phyloP scores from a whole-genome alignment of 2,329 filamentous ascomycete genomes.

The Colletotrichum sp. region DNA sequence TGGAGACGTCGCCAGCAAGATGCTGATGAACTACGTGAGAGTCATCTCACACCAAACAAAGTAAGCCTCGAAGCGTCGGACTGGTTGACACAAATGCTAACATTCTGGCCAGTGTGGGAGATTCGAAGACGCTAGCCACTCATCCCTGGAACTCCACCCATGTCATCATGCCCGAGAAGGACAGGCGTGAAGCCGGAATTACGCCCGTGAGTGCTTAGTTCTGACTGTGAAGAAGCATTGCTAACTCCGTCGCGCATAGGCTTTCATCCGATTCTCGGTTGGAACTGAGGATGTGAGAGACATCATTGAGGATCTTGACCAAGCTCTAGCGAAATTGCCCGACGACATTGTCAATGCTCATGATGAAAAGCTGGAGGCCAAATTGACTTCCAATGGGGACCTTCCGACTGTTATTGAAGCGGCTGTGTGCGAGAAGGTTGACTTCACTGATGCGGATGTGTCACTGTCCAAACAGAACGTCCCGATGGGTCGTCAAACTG shows the following conservation, averaged over 20 bases:
- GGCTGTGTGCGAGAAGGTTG: not conserved
- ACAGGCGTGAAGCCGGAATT: slow-evolving; percentile 65
- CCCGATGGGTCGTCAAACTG: not conserved
- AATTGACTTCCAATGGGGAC: not conserved
- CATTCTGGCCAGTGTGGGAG: slow-evolving; percentile 53
- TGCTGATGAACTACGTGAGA: slow-evolving; percentile 66
- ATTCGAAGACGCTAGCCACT: slow-evolving; percentile 74
- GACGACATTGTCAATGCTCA: not conserved
- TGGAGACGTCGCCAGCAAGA: slow-evolving; percentile 56
- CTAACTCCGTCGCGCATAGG: not conserved
- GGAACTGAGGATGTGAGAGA: slow-evolving; percentile 74
- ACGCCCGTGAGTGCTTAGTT: slow-evolving; percentile 50
- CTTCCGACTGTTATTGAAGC: not conserved
- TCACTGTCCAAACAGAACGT: not conserved
- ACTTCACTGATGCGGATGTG: not conserved
- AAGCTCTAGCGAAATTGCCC: slow-evolving; percentile 41
- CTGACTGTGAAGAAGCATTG: not conserved
- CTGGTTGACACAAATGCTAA: too few species aligned
- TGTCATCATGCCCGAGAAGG: slow-evolving; percentile 56
- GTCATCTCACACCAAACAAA: slow-evolving; percentile 75
- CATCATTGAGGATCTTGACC: slow-evolving; percentile 74
- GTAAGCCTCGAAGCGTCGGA: slow-evolving; percentile 51
- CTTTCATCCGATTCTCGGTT: slow-evolving; percentile 50
- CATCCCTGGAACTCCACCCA: slow-evolving; percentile 77
- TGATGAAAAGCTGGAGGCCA: not conserved